These are phyloP conservation scores for Passiflora organensis DNA, from an alignment of 345 rosid genomes.

Conservation along the genomic window DNA sequence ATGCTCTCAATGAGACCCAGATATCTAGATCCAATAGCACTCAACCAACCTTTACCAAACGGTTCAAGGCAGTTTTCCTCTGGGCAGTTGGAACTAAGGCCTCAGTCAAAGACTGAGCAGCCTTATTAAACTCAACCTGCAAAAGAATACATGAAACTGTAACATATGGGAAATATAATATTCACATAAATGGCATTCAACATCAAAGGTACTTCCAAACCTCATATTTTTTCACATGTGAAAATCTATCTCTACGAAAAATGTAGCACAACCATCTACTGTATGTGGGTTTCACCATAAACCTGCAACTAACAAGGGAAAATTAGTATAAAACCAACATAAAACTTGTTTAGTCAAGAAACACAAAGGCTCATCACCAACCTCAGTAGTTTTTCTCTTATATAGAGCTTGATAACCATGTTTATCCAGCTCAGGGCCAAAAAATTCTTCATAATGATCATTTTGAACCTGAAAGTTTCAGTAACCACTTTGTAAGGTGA, in stretches of 20 bases:
- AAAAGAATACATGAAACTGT: conserved; percentile 8
- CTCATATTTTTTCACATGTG: conserved; percentile 97
- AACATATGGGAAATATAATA: conserved; percentile 2
- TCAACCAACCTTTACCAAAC: conserved; percentile 72
- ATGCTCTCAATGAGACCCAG: background rate
- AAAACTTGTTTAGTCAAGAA: background rate
- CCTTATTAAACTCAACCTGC: conserved; percentile 97
- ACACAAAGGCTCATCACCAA: conserved; percentile 14
- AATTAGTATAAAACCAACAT: background rate
- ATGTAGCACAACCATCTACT: conserved; percentile 94
- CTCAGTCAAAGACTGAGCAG: conserved; percentile 96
- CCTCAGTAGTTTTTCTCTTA: conserved; percentile 91
- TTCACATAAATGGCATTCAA: background rate
- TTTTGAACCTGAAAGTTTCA: conserved; percentile 77
- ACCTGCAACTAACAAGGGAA: conserved; percentile 42
- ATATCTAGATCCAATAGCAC: conserved; percentile 3
- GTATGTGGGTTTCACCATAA: conserved; percentile 44
- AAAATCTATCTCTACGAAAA: conserved; percentile 85
- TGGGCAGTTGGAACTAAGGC: conserved; percentile 74
- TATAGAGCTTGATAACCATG: conserved; percentile 89
- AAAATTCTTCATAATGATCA: conserved; percentile 87
- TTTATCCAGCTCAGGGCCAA: conserved; percentile 85
- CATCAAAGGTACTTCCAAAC: conserved; percentile 30
- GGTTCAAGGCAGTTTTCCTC: conserved; percentile 78
- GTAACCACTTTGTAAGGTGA: conserved; percentile 1